Percentiles rank a stretch among this genome's conserved stretches.
Conservation (phyloP, 2,329 filamentous ascomycete species). For the Cyanodermella asteris region DNA sequence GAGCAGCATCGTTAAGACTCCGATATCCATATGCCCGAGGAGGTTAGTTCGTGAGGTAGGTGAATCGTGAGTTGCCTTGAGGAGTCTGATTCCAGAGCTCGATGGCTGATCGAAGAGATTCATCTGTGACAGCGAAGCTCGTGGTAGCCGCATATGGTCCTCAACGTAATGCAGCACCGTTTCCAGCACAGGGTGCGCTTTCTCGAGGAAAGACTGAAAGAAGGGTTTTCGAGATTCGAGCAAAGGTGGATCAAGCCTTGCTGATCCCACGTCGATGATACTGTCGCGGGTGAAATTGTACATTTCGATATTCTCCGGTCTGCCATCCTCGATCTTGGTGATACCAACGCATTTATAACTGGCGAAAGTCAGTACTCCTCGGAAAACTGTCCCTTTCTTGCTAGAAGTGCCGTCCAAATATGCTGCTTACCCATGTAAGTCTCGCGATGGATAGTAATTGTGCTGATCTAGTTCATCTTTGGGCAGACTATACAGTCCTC, state of each 20-base stretch:
- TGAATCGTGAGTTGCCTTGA: conserved; percentile 25
- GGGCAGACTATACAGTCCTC: too few species aligned
- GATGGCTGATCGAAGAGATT: conserved; percentile 22
- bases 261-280: conserved; percentile 14
- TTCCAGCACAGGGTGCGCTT: conserved; percentile 1
- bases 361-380: too few species aligned
- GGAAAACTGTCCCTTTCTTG: too few species aligned
- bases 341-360: conserved; percentile 2
- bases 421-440: too few species aligned
- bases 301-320: conserved; percentile 11
- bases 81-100: conserved; percentile 33
- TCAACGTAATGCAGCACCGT: conserved; percentile 1
- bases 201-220: background rate
- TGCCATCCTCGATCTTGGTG: conserved; percentile 4
- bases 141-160: conserved; percentile 2
- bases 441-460: too few species aligned
- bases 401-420: too few species aligned
- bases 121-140: conserved; percentile 19
- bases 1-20: conserved; percentile 32
- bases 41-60: conserved; percentile 19
- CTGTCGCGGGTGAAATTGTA: conserved; percentile 25
- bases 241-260: background rate
- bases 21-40: conserved; percentile 34
- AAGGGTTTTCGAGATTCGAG: background rate
- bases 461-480: too few species aligned